Conservation (phyloP, 352 stramenopile genomes). For the Peronospora farinosa region DNA sequence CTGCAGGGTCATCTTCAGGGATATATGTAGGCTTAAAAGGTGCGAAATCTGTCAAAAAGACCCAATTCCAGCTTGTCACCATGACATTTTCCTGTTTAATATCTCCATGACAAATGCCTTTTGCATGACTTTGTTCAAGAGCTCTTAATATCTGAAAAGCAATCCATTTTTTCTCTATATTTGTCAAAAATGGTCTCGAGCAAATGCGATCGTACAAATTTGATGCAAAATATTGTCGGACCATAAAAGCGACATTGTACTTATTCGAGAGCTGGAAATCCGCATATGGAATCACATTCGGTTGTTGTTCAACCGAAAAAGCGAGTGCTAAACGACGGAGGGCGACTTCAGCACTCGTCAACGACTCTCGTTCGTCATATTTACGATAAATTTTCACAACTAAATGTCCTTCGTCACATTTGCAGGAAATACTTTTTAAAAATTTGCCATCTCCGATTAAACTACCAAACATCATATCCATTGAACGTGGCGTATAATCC, state of each 20-base stretch:
- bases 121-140: slow-evolving; percentile 90
- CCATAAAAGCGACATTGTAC: slow-evolving; percentile 87
- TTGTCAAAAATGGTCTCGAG: slow-evolving; percentile 91
- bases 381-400: slow-evolving; percentile 89
- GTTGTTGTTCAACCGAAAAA: slow-evolving; percentile 64
- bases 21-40: slow-evolving; percentile 94
- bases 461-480: slow-evolving; percentile 83
- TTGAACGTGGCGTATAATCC: slow-evolving; percentile 74
- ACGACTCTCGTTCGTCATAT: slow-evolving; percentile 65
- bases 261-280: slow-evolving; percentile 74
- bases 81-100: slow-evolving; percentile 98
- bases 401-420: slow-evolving; percentile 75
- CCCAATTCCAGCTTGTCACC: slow-evolving; percentile 96
- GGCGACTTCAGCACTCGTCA: slow-evolving; percentile 48
- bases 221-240: slow-evolving; percentile 94
- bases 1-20: slow-evolving; percentile 92
- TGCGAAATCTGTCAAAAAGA: slow-evolving; percentile 95
- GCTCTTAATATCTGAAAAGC: slow-evolving; percentile 94
- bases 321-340: slow-evolving; percentile 46
- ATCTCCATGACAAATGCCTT: slow-evolving; percentile 93
- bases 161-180: slow-evolving; percentile 97
- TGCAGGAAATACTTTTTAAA: slow-evolving; percentile 85
- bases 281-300: slow-evolving; percentile 80
- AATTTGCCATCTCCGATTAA: slow-evolving; percentile 88
- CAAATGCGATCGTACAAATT: slow-evolving; percentile 96